These are phyloP conservation scores for Hydrangea macrophylla DNA, from an alignment of 148 eudicot genomes.

Conservation along the genomic window DNA sequence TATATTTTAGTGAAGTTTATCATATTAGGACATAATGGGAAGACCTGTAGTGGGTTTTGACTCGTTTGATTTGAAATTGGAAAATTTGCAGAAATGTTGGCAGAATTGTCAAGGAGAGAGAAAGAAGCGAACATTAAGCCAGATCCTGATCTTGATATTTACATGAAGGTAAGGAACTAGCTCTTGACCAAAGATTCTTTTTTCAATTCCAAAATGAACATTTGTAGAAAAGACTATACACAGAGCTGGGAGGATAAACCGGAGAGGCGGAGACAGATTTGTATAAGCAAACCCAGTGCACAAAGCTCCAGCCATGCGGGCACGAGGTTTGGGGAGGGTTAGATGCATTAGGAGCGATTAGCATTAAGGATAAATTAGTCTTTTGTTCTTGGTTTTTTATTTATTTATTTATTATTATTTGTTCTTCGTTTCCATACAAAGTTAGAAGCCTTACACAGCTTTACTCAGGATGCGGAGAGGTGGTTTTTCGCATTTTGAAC, in stretches of 20 bases:
- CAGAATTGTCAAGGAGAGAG: constrained; percentile 26
- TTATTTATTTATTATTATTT: too few relatives aligned
- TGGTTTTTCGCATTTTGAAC: too few relatives aligned
- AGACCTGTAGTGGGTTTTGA: background rate
- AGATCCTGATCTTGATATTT: constrained; percentile 21
- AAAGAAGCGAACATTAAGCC: too few relatives aligned
- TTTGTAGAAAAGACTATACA: constrained; percentile 1
- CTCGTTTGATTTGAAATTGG: background rate
- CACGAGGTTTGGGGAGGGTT: too few relatives aligned
- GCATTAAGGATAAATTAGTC: too few relatives aligned
- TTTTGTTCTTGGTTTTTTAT: too few relatives aligned
- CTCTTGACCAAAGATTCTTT: too few relatives aligned
- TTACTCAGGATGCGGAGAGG: too few relatives aligned
- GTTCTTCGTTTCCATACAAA: too few relatives aligned
- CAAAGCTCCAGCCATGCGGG: too few relatives aligned
- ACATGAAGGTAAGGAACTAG: constrained; percentile 29
- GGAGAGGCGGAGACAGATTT: background rate
- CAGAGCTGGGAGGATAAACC: background rate
- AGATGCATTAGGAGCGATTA: too few relatives aligned
- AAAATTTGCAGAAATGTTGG: constrained; percentile 22
- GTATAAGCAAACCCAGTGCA: background rate
- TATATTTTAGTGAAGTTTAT: background rate
- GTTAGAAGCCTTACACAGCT: too few relatives aligned
- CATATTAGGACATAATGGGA: background rate
- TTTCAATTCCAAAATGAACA: constrained; percentile 1